phyloP scores from a whole-genome alignment of 2,329 filamentous ascomycete species.

The Aspergillus uvarum region DNA sequence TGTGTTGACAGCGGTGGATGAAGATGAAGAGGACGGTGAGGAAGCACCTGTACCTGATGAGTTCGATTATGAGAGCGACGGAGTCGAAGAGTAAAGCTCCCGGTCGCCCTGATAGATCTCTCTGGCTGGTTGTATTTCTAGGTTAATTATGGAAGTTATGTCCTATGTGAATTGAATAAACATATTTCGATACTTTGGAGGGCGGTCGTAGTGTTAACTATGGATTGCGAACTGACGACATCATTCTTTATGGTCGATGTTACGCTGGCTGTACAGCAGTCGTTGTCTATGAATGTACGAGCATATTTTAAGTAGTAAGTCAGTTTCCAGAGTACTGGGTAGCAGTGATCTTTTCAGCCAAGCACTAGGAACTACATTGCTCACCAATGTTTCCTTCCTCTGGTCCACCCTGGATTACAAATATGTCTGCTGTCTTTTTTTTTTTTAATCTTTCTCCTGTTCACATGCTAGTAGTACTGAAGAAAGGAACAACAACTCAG shows the following conservation, averaged over 20 bases:
- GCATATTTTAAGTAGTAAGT: neutral
- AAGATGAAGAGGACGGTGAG: slow-evolving; percentile 55
- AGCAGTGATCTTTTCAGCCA: too few relatives aligned
- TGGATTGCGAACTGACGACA: too few relatives aligned
- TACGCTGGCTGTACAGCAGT: too few relatives aligned
- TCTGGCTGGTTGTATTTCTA: slow-evolving; percentile 38
- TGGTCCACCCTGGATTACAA: too few relatives aligned
- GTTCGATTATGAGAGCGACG: slow-evolving; percentile 49
- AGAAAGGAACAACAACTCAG: too few relatives aligned
- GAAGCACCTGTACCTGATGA: slow-evolving; percentile 50
- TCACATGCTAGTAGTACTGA: neutral
- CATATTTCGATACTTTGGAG: too few relatives aligned
- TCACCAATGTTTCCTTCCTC: too few relatives aligned
- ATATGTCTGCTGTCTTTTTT: too few relatives aligned
- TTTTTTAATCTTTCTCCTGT: neutral
- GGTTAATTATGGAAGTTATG: slow-evolving; percentile 32
- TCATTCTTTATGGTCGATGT: neutral
- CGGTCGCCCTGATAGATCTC: slow-evolving; percentile 16
- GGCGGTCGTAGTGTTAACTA: too few relatives aligned
- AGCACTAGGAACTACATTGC: too few relatives aligned
- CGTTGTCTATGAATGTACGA: too few relatives aligned
- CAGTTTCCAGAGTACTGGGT: too few relatives aligned
- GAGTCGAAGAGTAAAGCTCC: slow-evolving; percentile 27
- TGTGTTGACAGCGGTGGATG: slow-evolving; percentile 82
- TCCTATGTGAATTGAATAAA: slow-evolving; percentile 20